Conservation (phyloP, 129 eudicot genomes). For the Escallonia rubra region DNA sequence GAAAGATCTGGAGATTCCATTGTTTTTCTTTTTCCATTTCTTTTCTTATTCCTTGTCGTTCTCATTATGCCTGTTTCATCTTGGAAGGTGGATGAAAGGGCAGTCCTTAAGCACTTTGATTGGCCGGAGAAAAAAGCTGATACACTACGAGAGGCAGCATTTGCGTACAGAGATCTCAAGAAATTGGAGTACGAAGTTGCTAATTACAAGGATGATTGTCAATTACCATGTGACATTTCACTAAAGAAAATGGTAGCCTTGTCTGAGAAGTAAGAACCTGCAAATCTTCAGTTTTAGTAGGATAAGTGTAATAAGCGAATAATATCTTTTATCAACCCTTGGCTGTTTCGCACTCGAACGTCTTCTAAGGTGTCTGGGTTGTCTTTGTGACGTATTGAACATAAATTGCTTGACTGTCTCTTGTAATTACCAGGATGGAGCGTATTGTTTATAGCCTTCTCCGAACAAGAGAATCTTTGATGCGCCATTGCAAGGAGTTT, state of each 20-base stretch:
- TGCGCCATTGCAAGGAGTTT: slow-evolving; percentile 79
- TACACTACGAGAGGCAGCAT: slow-evolving; percentile 87
- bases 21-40: background rate
- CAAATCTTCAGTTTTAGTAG: background rate
- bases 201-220: slow-evolving; percentile 57
- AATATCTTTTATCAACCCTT: too few relatives aligned
- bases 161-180: slow-evolving; percentile 78
- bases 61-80: slow-evolving; percentile 1
- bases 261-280: slow-evolving; percentile 69
- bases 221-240: slow-evolving; percentile 73
- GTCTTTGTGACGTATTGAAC: background rate
- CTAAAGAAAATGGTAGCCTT: slow-evolving; percentile 74
- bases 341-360: too few relatives aligned
- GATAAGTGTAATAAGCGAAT: background rate
- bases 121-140: slow-evolving; percentile 99
- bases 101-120: slow-evolving; percentile 92
- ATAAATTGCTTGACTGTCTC: background rate
- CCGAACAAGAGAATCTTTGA: slow-evolving; percentile 65
- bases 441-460: slow-evolving; percentile 65
- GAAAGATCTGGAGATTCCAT: background rate
- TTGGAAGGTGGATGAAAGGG: slow-evolving; percentile 88
- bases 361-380: background rate
- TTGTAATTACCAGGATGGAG: slow-evolving; percentile 59
- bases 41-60: background rate
- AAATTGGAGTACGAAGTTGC: slow-evolving; percentile 69